Base-by-base conservation (phyloP, 2,329 filamentous ascomycete species). In the Monilinia aucupariae region DNA sequence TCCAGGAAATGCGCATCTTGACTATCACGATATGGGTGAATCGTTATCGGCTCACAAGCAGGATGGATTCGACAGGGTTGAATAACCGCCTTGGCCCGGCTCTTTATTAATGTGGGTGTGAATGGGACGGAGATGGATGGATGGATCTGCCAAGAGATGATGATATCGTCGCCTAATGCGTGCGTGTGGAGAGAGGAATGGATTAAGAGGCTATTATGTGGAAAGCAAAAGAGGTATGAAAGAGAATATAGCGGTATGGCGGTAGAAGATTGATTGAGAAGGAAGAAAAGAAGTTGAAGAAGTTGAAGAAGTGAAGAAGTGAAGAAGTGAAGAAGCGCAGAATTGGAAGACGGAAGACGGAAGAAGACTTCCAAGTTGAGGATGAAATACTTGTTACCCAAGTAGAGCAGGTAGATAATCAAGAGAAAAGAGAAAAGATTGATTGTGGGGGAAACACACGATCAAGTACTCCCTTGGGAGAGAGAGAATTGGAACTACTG, bases 1-100 rank as follows among this genome's bases (percentile, higher is more conserved):
- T 64, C 66, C 67, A 69, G 53, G 65, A 67, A 13, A 72, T 58
- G 55, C 69, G 70, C 71, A 73, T 73, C 20, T 61, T 71, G 65
- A n/a, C 52, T 41, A 32, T 45, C 27, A 41, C 37, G 37, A 25
- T 62, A 39, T 49, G 12, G 30, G 6, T 39, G 27, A 30, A 39
- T 39, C 12, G 37, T 48, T n/a, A 56, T 39, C 22, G 47, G 41
- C 41, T 47, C 25, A 56, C 32, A n/a, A 39, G 51, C n/a, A 56
- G 30, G 41, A 43, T 20, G 56, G 34, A 17, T 27, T 41, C 50
- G 59, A 55, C 43, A 59, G 34, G 62, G 47, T 63, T 54, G 30
- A 61, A 53, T 13, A 48, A 49, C 39, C 55, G 62, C 53, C 62
- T 63, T 63, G 62, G 62, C 62, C 30, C 41, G 27, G 54, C 13